Evolutionary conservation across 768 basidiomycete species (phyloP).

Genomic region (Termitomyces sp.): DNA sequence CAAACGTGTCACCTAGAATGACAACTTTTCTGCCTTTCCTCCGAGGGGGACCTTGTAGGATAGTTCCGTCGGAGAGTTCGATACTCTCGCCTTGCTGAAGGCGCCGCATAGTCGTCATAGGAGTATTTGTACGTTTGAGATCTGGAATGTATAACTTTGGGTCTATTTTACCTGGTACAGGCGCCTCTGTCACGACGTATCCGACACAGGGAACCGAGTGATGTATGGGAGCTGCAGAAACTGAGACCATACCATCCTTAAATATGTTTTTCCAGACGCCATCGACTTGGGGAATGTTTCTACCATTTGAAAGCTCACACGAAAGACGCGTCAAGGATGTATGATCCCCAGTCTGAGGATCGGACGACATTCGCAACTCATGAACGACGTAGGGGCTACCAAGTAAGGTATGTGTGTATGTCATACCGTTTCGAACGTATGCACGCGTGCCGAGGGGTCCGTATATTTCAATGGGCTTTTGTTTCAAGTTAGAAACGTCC

Average conservation of each 20-base stretch:
- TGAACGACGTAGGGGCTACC: slow-evolving; percentile 72
- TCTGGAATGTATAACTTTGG: slow-evolving; percentile 61
- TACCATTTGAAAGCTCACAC: slow-evolving; percentile 54
- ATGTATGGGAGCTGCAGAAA: slow-evolving; percentile 71
- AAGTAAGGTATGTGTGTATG: slow-evolving; percentile 64
- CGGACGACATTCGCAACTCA: slow-evolving; percentile 64
- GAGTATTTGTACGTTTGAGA: slow-evolving; percentile 63
- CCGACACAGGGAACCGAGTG: slow-evolving; percentile 83
- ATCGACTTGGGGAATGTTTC: slow-evolving; percentile 52
- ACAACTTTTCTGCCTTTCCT: slow-evolving; percentile 70
- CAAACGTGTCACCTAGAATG: slow-evolving; percentile 81
- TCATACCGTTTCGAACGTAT: slow-evolving; percentile 65
- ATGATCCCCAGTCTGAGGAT: slow-evolving; percentile 47
- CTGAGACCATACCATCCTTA: slow-evolving; percentile 46
- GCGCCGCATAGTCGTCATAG: slow-evolving; percentile 59
- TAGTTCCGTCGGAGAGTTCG: slow-evolving; percentile 63
- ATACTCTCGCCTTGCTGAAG: slow-evolving; percentile 63
- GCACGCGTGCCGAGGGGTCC: slow-evolving; percentile 81
- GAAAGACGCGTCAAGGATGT: slow-evolving; percentile 40
- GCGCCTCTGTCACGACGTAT: slow-evolving; percentile 65
- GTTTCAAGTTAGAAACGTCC: neutral
- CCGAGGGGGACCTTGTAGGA: slow-evolving; percentile 60
- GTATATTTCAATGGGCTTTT: slow-evolving; percentile 78
- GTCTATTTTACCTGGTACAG: slow-evolving; percentile 73
- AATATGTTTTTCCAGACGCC: slow-evolving; percentile 68